These are phyloP conservation scores for Aegilops tauschii DNA, from an alignment of 176 grass and related monocot genomes.

Conservation along the genomic window DNA sequence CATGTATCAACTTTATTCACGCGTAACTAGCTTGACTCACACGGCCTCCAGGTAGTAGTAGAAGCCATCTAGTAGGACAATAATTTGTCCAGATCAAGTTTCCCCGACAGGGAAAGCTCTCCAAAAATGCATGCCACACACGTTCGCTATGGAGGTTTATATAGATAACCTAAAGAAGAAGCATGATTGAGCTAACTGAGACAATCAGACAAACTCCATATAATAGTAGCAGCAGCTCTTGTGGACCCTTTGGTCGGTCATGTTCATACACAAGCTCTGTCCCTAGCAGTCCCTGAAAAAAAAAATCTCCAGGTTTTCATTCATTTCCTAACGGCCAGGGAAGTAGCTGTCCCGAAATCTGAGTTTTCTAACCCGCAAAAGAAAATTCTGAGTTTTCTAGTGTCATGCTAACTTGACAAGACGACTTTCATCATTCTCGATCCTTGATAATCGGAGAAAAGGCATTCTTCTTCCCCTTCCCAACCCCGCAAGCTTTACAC, in stretches of 20 bases:
- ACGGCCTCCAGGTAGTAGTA: neutral
- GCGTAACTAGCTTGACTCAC: neutral
- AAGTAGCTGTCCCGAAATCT: neutral
- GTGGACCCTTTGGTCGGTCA: conserved; percentile 1
- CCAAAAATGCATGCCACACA: neutral
- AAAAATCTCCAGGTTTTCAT: neutral
- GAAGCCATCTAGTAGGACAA: neutral
- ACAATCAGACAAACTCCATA: neutral
- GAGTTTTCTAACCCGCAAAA: neutral
- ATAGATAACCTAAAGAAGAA: neutral
- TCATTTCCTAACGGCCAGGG: no score
- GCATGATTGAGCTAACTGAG: neutral
- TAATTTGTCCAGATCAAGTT: neutral
- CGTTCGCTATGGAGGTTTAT: neutral
- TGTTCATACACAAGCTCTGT: neutral
- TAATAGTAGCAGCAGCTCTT: neutral
- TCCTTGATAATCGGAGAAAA: no score
- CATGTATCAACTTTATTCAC: neutral
- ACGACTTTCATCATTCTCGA: neutral
- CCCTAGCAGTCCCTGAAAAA: neutral
- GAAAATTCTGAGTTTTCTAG: neutral
- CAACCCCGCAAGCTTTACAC: neutral
- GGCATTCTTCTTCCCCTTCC: neutral
- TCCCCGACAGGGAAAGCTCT: neutral
- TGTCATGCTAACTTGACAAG: neutral